These are phyloP conservation scores for Biancaea sappan DNA, from an alignment of 306 rosid genomes.

Conservation along the genomic window DNA sequence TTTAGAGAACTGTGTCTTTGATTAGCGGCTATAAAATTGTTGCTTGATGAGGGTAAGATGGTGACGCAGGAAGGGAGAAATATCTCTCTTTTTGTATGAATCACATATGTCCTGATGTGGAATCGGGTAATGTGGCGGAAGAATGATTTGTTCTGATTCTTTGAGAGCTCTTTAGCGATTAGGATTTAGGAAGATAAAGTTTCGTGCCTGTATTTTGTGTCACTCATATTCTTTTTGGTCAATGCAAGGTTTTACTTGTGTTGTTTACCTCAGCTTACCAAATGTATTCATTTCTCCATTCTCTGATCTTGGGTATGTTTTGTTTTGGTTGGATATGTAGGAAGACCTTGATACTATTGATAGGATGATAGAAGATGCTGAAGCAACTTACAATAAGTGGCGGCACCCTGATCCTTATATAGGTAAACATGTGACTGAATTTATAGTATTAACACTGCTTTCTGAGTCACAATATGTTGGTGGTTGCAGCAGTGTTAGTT, in stretches of 20 bases:
- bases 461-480: background rate
- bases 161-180: background rate
- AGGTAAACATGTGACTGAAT: conserved; percentile 47
- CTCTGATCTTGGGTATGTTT: conserved; percentile 8
- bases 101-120: background rate
- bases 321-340: conserved; percentile 44
- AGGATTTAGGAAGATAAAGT: background rate
- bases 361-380: conserved; percentile 69
- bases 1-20: background rate
- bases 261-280: background rate
- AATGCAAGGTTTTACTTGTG: background rate
- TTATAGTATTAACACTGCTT: background rate
- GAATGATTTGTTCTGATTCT: background rate
- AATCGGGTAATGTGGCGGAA: background rate
- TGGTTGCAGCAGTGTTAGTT: background rate
- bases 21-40: background rate
- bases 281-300: background rate
- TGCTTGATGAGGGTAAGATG: background rate
- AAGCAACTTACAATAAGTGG: conserved; percentile 80
- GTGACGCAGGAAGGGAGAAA: background rate
- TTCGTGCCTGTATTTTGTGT: background rate
- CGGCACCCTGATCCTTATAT: conserved; percentile 98
- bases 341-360: conserved; percentile 89
- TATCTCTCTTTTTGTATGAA: background rate
- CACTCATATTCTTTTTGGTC: background rate